phyloP scores from a whole-genome alignment of 345 rosid species.

The Zanthoxylum bungeanum region DNA sequence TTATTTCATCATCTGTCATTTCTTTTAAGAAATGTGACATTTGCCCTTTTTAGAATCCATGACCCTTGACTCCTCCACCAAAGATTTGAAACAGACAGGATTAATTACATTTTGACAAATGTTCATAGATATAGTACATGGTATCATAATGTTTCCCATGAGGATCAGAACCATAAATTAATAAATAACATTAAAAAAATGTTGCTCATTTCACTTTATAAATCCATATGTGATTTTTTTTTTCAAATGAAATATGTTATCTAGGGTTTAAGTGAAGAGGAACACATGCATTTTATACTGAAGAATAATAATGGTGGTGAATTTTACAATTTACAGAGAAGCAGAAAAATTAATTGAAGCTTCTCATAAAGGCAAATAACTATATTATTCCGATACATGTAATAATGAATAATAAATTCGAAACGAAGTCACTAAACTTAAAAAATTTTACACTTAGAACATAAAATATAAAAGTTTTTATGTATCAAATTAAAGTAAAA shows the following conservation, averaged over 20 bases:
- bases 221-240: no score
- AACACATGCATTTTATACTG: no score
- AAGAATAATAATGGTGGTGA: neutral
- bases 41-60: constrained; percentile 24
- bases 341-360: constrained; percentile 19
- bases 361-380: constrained; percentile 23
- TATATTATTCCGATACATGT: no score
- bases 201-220: neutral
- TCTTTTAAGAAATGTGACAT: constrained; percentile 21
- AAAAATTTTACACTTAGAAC: no score
- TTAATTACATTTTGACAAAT: constrained; percentile 23
- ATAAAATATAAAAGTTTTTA: no score
- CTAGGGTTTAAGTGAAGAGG: neutral
- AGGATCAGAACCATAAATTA: constrained; percentile 17
- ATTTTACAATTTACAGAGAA: constrained; percentile 24
- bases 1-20: constrained; percentile 14
- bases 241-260: no score
- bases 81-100: constrained; percentile 22
- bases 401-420: no score
- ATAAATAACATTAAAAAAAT: neutral
- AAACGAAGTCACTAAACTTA: no score
- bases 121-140: constrained; percentile 20
- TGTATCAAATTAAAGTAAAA: no score
- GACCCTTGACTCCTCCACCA: constrained; percentile 64
- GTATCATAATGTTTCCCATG: constrained; percentile 27